phyloP scores from a whole-genome alignment of 2,329 filamentous ascomycete genomes.

The Monilinia fructigena region DNA sequence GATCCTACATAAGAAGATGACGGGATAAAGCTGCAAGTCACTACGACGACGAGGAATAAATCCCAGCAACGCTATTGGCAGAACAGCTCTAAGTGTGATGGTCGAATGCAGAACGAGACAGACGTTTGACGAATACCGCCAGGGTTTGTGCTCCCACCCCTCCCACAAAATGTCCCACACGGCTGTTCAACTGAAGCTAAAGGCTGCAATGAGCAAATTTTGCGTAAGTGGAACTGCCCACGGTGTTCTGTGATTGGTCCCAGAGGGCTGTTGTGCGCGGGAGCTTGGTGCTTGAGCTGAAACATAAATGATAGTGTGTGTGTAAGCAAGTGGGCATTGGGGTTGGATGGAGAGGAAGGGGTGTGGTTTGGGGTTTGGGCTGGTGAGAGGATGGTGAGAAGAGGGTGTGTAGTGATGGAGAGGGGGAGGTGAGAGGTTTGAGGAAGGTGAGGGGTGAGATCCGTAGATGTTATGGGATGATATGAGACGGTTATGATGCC shows the following conservation, averaged over 20 bases:
- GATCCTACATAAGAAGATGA: no score
- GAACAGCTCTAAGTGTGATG: no score
- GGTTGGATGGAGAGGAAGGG: neutral
- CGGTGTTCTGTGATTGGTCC: neutral
- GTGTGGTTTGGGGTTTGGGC: no score
- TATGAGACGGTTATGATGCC: neutral
- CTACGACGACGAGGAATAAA: no score
- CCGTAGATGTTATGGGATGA: neutral
- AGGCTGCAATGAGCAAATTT: neutral
- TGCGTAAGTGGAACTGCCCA: neutral
- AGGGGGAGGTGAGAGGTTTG: neutral
- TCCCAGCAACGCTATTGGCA: no score
- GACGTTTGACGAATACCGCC: neutral
- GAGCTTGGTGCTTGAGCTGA: slow-evolving; percentile 1
- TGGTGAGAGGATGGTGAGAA: neutral
- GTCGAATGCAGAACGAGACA: neutral
- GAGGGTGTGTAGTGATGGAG: neutral
- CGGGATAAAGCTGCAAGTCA: no score
- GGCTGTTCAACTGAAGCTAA: neutral
- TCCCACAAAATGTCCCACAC: neutral
- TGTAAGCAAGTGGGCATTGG: neutral
- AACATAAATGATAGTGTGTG: neutral
- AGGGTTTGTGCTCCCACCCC: neutral
- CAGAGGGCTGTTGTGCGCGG: neutral
- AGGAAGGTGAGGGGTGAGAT: neutral